A percentile compares a stretch with the other conserved stretches of the same genome.
Evolutionary conservation across 1,284 basidiomycete genomes (phyloP).

Genomic region (Volvariella volvacea): DNA sequence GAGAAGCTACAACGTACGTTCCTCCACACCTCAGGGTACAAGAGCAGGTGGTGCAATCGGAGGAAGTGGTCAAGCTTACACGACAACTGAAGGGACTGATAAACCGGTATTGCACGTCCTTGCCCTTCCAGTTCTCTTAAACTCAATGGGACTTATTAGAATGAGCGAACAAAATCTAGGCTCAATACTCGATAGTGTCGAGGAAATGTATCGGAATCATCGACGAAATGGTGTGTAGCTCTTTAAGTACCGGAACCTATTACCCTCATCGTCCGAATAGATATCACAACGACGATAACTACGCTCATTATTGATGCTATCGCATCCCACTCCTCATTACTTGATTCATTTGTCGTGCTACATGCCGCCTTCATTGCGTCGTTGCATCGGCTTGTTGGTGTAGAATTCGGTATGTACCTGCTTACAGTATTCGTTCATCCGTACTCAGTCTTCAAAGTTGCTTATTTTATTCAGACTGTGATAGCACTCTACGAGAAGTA

Average conservation of each 20-base stretch:
- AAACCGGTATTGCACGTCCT: constrained; percentile 53
- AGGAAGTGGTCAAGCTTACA: constrained; percentile 60
- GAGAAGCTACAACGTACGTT: constrained; percentile 47
- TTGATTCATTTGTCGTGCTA: constrained; percentile 90
- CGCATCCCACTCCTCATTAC: constrained; percentile 72
- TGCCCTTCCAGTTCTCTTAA: neutral
- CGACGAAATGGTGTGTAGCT: constrained; percentile 66
- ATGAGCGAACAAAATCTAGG: constrained; percentile 90
- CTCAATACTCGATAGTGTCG: constrained; percentile 72
- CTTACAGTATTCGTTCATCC: constrained; percentile 1
- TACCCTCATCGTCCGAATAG: constrained; percentile 25
- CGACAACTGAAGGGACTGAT: constrained; percentile 84
- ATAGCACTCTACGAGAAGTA: constrained; percentile 63
- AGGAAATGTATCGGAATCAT: constrained; percentile 74
- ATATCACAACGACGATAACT: constrained; percentile 81
- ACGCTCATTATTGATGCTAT: constrained; percentile 79
- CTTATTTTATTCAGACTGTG: constrained; percentile 69
- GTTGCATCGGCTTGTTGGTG: constrained; percentile 79
- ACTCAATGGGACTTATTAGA: constrained; percentile 29
- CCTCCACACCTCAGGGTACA: constrained; percentile 58
- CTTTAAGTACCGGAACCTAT: neutral
- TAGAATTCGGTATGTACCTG: constrained; percentile 74
- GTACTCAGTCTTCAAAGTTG: constrained; percentile 39
- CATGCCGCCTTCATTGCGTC: constrained; percentile 86
- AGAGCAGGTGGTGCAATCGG: constrained; percentile 27